These are phyloP conservation scores for Aaosphaeria arxii DNA, from an alignment of 2,329 filamentous ascomycete genomes.

Conservation along the genomic window DNA sequence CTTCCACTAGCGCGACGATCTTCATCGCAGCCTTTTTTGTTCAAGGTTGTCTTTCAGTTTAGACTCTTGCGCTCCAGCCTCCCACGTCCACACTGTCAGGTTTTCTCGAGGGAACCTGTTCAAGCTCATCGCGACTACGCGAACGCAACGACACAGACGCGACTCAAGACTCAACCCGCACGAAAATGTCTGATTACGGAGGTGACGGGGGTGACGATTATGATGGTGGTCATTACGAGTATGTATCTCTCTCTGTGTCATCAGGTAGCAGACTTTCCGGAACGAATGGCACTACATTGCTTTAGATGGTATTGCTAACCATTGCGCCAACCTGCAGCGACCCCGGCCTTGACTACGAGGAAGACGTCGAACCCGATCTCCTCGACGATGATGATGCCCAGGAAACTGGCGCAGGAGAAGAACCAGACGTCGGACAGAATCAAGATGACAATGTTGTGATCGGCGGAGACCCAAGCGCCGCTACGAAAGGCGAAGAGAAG, in stretches of 20 bases:
- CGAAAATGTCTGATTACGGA: slow-evolving; percentile 46
- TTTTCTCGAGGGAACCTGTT: not conserved
- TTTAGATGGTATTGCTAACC: not conserved
- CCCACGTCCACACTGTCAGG: not conserved
- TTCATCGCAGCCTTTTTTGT: slow-evolving; percentile 7
- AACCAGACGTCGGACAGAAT: slow-evolving; percentile 31
- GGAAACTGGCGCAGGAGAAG: slow-evolving; percentile 45
- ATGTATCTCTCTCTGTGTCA: slow-evolving; percentile 10
- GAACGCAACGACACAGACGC: not conserved
- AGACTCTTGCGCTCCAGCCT: not conserved
- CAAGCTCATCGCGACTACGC: no score
- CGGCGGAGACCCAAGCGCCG: slow-evolving; percentile 53
- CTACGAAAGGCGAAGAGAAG: slow-evolving; percentile 41
- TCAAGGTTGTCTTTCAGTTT: slow-evolving; percentile 9
- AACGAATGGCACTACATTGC: not conserved
- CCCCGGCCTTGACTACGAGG: slow-evolving; percentile 49
- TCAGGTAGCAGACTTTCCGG: not conserved
- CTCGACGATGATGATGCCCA: slow-evolving; percentile 63
- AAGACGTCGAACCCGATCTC: slow-evolving; percentile 61
- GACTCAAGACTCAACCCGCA: not conserved
- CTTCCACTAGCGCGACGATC: not conserved
- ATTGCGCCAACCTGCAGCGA: slow-evolving; percentile 35
- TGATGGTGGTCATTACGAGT: slow-evolving; percentile 27
- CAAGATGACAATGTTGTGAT: slow-evolving; percentile 42
- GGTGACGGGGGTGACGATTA: slow-evolving; percentile 38